These are phyloP conservation scores for Parastagonospora avenae DNA, from an alignment of 2,329 filamentous ascomycete species.

Conservation along the genomic window DNA sequence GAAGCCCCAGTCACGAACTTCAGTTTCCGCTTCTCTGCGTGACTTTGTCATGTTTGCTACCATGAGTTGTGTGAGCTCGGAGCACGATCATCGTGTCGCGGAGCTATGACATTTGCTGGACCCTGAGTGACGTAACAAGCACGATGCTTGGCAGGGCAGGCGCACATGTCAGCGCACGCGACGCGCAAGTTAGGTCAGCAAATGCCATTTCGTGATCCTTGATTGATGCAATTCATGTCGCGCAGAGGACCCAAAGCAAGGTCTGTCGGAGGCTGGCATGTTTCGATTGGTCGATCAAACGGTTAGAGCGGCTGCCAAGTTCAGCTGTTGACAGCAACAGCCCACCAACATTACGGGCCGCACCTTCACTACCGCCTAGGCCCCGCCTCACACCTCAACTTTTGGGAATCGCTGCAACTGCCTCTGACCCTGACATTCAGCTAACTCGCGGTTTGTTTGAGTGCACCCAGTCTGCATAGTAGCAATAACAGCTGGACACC, in stretches of 20 bases:
- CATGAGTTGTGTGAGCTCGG: not conserved
- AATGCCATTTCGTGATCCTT: not conserved
- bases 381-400: constrained; percentile 5
- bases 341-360: constrained; percentile 21
- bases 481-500: not conserved
- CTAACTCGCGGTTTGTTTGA: not conserved
- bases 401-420: constrained; percentile 2
- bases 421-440: not conserved
- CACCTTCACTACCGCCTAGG: constrained; percentile 10
- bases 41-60: constrained; percentile 44
- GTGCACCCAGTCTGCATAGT: not conserved
- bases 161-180: not conserved
- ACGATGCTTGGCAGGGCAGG: constrained; percentile 12
- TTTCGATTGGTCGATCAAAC: constrained; percentile 24
- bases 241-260: constrained; percentile 3
- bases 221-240: constrained; percentile 8
- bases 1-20: constrained; percentile 74
- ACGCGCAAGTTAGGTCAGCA: not conserved
- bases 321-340: constrained; percentile 16
- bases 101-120: constrained; percentile 10
- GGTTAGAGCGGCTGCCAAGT: constrained; percentile 30
- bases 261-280: constrained; percentile 6
- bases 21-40: constrained; percentile 58
- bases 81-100: not conserved
- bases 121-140: constrained; percentile 21